Conservation (phyloP, 1,139 yeast species). For the Hyphopichia burtonii region DNA sequence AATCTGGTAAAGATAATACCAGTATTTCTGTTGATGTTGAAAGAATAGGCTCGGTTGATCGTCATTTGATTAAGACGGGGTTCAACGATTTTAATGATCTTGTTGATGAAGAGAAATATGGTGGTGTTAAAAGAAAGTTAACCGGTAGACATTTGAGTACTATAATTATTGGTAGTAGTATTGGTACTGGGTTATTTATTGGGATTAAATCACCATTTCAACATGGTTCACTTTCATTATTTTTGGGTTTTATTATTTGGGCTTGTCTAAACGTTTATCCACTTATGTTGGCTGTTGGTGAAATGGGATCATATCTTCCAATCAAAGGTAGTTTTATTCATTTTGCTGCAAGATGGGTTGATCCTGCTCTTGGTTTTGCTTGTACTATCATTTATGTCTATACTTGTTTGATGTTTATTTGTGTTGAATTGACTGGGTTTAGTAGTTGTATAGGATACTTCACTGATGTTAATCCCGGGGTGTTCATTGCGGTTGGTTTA, state of each 20-base stretch:
- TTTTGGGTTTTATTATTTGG: constrained; percentile 35
- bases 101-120: constrained; percentile 31
- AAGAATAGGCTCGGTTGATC: constrained; percentile 17
- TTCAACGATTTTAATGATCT: constrained; percentile 33
- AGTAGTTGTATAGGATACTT: constrained; percentile 21
- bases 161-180: constrained; percentile 51
- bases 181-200: constrained; percentile 49
- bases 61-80: constrained; percentile 11
- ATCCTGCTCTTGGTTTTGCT: constrained; percentile 43
- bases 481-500: constrained; percentile 33
- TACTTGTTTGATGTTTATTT: constrained; percentile 31
- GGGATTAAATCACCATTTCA: constrained; percentile 35
- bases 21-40: constrained; percentile 21
- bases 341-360: constrained; percentile 37
- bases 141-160: constrained; percentile 46
- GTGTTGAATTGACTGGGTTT: constrained; percentile 37
- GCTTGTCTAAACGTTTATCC: constrained; percentile 37
- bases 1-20: neutral
- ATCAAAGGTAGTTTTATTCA: constrained; percentile 40
- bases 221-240: constrained; percentile 38
- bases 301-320: constrained; percentile 41
- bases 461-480: constrained; percentile 39
- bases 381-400: constrained; percentile 33
- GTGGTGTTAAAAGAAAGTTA: constrained; percentile 32
- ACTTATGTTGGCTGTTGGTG: constrained; percentile 40